Evolutionary conservation across 805 yeast species (phyloP), one percentile per base, ranked within the genome.

Genomic region (Metschnikowia cerradonensis): DNA sequence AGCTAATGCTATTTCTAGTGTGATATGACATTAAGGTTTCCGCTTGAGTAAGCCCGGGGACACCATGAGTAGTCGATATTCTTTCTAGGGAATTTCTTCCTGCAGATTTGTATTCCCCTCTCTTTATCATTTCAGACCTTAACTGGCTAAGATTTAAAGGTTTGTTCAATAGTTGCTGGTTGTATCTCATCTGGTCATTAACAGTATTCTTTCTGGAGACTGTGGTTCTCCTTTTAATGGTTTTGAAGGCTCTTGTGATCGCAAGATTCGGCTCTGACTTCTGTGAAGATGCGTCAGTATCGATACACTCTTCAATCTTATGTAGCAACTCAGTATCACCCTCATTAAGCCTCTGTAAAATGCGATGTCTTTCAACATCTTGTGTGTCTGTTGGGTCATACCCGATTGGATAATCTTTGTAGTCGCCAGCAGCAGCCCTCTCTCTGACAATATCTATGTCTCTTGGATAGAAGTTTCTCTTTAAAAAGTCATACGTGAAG

Each of bases 371-470:
- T 52, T 74, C 78, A 43, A 73, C 62, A 53, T 73, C 78, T 36
- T 66, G 73, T n/a, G 60, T 57, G 47, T 75, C 65, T 1, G 84
- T 80, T 13, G 84, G 84, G 58, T 80, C 84, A 58, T 74, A 80
- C 17, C 77, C 79, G 1, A 54, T 60, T 0, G 83, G 80, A 57
- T 76, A 79, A 36, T 63, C 69, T 45, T 70, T 72, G 60, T 72
- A 85, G 48, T 71, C 78, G 6, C 89, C 88, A 51, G 68, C 59
- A 13, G 68, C 67, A 52, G 78, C 81, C 53, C 77, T 67, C 58
- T 86, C 94, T 49, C 94, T 74, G 45, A 88, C 73, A 49, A 86
- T 81, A 60, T 88, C 95, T 42, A 83, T 75, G 61, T 87, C 94
- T 36, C 68, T 63, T 2, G 95, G 95, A 47, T 60, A 61, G 67